phyloP scores from a whole-genome alignment of 75 land plant species.

The Adiantum capillusveneris region DNA sequence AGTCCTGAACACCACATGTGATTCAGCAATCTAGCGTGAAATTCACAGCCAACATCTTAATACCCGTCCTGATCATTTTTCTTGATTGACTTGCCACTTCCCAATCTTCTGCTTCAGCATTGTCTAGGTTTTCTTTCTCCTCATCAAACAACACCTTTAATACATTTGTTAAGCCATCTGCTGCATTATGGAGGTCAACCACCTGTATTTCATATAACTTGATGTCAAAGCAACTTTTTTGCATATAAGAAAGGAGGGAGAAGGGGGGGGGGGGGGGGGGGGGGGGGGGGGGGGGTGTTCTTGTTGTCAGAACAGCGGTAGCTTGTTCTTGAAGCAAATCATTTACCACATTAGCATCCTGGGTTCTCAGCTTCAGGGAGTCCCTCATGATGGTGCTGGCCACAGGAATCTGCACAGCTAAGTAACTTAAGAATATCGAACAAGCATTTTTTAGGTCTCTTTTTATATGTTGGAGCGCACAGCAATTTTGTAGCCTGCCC shows the following conservation, averaged over 20 bases:
- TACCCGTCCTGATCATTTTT: constrained; percentile 59
- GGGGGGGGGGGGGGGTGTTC: too few relatives aligned
- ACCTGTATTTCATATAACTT: constrained; percentile 33
- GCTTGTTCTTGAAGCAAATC: neutral
- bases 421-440: too few relatives aligned
- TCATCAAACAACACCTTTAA: constrained; percentile 24
- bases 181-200: constrained; percentile 37
- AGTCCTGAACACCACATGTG: too few relatives aligned
- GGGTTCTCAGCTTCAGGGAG: constrained; percentile 65
- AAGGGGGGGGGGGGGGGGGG: too few relatives aligned
- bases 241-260: too few relatives aligned
- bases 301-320: neutral
- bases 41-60: too few relatives aligned
- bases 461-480: too few relatives aligned
- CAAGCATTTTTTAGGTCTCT: too few relatives aligned
- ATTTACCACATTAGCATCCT: constrained; percentile 67
- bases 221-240: too few relatives aligned
- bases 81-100: constrained; percentile 32
- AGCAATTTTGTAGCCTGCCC: too few relatives aligned
- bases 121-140: constrained; percentile 11
- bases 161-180: constrained; percentile 43
- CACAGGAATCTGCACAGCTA: constrained; percentile 57
- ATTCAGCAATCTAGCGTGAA: too few relatives aligned
- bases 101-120: constrained; percentile 17
- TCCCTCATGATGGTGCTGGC: constrained; percentile 44